A percentile compares a stretch with the other conserved stretches of the same genome.
These are phyloP conservation scores for Agrocybe pediades DNA, from an alignment of 768 basidiomycete species.

Conservation along the genomic window DNA sequence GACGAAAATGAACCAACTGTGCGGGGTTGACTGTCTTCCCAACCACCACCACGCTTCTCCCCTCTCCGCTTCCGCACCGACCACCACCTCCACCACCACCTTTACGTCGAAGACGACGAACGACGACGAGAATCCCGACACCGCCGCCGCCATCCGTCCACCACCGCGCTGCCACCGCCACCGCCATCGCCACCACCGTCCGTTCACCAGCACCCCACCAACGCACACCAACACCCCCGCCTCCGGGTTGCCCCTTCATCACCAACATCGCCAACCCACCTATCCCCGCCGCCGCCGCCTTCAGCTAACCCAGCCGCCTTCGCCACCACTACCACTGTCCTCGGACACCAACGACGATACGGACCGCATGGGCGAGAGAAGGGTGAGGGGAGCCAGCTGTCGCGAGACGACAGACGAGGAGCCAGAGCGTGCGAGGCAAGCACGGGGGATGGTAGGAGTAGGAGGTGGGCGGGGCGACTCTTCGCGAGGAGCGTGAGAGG, in stretches of 20 bases:
- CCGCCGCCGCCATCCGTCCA: conserved; percentile 32
- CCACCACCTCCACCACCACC: conserved; percentile 33
- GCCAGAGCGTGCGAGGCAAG: conserved; percentile 19
- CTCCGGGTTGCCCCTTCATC: no score
- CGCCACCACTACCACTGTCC: conserved; percentile 81
- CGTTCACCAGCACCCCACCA: no score
- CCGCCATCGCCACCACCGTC: no score
- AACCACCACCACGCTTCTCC: conserved; percentile 26
- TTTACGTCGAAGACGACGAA: no score
- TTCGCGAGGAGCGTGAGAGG: conserved; percentile 75
- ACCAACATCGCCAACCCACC: no score
- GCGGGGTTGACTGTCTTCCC: conserved; percentile 17
- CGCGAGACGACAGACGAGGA: conserved; percentile 73
- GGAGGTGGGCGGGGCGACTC: no score
- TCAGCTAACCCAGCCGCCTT: conserved; percentile 61
- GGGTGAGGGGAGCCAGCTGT: conserved; percentile 67
- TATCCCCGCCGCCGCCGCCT: no score
- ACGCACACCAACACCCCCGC: no score
- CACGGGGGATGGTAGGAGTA: no score
- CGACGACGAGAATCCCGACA: conserved; percentile 28
- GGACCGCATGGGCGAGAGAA: conserved; percentile 35
- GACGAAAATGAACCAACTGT: no score
- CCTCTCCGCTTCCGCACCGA: conserved; percentile 16
- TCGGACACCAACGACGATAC: conserved; percentile 67
- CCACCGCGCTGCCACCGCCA: no score